Percentiles rank a stretch among this genome's conserved stretches.
Conservation (phyloP, 2,329 filamentous ascomycete genomes). For the Massarina eburnea region DNA sequence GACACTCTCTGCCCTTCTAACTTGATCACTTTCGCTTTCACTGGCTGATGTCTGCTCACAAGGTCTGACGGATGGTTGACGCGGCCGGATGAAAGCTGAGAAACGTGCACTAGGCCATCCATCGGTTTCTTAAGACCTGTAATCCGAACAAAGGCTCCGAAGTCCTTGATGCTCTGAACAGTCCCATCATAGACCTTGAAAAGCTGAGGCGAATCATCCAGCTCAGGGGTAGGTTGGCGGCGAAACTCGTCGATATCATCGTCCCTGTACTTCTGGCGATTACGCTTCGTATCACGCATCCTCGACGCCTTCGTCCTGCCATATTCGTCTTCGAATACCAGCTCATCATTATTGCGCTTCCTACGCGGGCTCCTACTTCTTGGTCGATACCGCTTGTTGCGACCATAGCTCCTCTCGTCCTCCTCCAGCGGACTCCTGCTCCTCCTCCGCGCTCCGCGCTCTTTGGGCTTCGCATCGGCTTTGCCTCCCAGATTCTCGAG, state of each 20-base stretch:
- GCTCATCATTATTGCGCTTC: conserved; percentile 55
- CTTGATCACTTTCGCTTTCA: conserved; percentile 91
- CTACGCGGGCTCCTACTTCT: conserved; percentile 52
- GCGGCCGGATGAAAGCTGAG: conserved; percentile 80
- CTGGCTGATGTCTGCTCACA: conserved; percentile 74
- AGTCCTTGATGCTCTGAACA: conserved; percentile 91
- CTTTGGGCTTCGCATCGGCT: conserved; percentile 39
- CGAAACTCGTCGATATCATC: conserved; percentile 62
- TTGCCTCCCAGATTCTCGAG: conserved; percentile 87
- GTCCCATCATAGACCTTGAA: conserved; percentile 89
- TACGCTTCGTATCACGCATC: conserved; percentile 47
- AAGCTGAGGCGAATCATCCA: conserved; percentile 79
- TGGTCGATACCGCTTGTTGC: conserved; percentile 52
- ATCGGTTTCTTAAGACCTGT: conserved; percentile 70
- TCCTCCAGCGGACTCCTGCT: conserved; percentile 59
- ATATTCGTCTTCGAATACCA: conserved; percentile 62
- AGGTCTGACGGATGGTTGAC: conserved; percentile 92
- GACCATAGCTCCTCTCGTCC: conserved; percentile 45
- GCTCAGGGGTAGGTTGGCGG: conserved; percentile 67
- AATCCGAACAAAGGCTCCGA: conserved; percentile 94
- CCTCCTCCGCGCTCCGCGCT: conserved; percentile 52
- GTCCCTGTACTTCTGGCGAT: conserved; percentile 35
- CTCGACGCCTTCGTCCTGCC: conserved; percentile 49
- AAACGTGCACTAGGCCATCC: conserved; percentile 92
- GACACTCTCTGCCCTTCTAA: conserved; percentile 81